Conservation (phyloP, 441 rosid species). For the Erodium trifolium region DNA sequence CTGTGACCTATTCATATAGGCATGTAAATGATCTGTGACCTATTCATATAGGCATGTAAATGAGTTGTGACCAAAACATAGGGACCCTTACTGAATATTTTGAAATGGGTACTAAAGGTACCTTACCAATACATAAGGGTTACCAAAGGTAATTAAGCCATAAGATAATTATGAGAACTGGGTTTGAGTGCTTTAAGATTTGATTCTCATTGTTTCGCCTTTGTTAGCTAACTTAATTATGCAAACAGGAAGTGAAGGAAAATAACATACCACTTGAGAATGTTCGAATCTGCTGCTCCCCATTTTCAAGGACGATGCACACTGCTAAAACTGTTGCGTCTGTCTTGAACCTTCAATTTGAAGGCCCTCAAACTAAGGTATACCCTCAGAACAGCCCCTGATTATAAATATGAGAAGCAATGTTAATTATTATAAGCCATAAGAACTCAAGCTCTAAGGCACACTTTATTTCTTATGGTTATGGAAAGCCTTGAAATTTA, state of each 20-base stretch:
- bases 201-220: neutral
- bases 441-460: neutral
- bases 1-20: too few species aligned
- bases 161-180: neutral
- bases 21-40: too few species aligned
- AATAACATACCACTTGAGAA: constrained; percentile 37
- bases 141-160: too few species aligned
- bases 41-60: too few species aligned
- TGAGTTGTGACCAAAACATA: too few species aligned
- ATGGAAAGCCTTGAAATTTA: too few species aligned
- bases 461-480: neutral
- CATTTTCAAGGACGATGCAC: constrained; percentile 78
- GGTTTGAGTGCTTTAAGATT: neutral
- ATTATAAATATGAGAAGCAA: neutral
- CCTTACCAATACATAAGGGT: too few species aligned
- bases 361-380: constrained; percentile 74
- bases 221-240: neutral
- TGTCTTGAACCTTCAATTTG: constrained; percentile 55
- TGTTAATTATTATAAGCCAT: too few species aligned
- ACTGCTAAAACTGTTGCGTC: constrained; percentile 70
- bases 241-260: constrained; percentile 60
- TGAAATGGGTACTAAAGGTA: too few species aligned
- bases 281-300: constrained; percentile 81
- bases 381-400: constrained; percentile 6
- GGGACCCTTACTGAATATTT: too few species aligned